Percentiles rank a stretch among this genome's conserved stretches.
Evolutionary conservation across 805 yeast genomes (phyloP).

Genomic region (Kluyveromyces dobzhanskii): DNA sequence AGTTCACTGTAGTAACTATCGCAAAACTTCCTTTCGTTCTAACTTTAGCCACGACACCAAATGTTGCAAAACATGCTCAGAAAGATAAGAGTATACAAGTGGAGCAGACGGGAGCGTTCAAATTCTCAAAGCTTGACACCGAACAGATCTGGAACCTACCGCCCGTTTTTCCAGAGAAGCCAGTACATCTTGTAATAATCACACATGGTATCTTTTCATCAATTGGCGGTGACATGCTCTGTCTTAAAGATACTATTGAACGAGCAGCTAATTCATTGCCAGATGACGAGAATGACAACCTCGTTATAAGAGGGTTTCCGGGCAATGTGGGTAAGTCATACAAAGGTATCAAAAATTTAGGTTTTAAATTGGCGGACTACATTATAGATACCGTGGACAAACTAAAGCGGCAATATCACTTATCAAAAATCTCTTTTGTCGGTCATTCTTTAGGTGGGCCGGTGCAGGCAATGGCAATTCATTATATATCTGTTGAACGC

Average conservation of each 20-base stretch:
- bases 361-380: constrained; percentile 71
- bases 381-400: constrained; percentile 41
- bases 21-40: constrained; percentile 66
- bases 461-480: constrained; percentile 84
- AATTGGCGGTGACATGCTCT: constrained; percentile 82
- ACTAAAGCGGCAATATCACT: constrained; percentile 33
- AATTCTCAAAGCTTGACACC: constrained; percentile 43
- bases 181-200: constrained; percentile 73
- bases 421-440: constrained; percentile 68
- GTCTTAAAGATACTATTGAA: constrained; percentile 73
- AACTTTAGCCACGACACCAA: constrained; percentile 40
- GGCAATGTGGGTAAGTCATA: constrained; percentile 87
- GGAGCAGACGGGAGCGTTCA: constrained; percentile 8
- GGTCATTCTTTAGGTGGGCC: constrained; percentile 95
- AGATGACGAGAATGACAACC: constrained; percentile 34
- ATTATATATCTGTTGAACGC: constrained; percentile 50
- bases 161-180: constrained; percentile 38
- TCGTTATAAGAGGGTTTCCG: constrained; percentile 73
- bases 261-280: constrained; percentile 17
- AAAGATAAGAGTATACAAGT: constrained; percentile 8
- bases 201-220: constrained; percentile 94
- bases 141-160: constrained; percentile 71
- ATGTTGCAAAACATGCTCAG: constrained; percentile 10
- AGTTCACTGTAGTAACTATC: constrained; percentile 61
- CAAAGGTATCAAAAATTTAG: constrained; percentile 76